A percentile compares a stretch with the other conserved stretches of the same genome.
Evolutionary conservation across 2,329 filamentous ascomycete genomes (phyloP).

Genomic region (Anisogramma anomala): DNA sequence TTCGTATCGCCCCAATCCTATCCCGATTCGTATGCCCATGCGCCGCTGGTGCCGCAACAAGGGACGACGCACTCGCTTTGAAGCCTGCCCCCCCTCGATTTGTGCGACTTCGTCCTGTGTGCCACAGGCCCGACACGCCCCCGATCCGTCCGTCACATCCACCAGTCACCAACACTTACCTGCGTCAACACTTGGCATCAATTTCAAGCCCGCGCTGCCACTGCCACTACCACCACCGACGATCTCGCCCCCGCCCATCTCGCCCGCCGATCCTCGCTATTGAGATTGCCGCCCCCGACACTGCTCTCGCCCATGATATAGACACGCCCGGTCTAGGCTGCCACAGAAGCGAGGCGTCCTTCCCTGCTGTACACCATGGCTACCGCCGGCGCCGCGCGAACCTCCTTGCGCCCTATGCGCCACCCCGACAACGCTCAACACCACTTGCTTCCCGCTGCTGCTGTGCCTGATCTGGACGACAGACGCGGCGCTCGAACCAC

Average conservation of each 20-base stretch:
- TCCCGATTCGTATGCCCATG: constrained; percentile 2
- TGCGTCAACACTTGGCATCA: too few species aligned
- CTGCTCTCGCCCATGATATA: constrained; percentile 14
- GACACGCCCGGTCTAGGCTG: constrained; percentile 14
- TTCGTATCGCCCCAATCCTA: neutral
- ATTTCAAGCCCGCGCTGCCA: too few species aligned
- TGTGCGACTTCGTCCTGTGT: too few species aligned
- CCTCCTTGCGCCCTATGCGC: constrained; percentile 8
- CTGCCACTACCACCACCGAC: neutral
- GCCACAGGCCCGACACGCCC: too few species aligned
- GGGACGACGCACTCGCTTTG: constrained; percentile 1
- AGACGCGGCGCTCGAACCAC: constrained; percentile 13
- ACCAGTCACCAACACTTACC: too few species aligned
- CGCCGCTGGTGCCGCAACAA: constrained; percentile 2
- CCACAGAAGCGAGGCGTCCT: constrained; percentile 14
- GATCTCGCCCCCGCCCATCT: constrained; percentile 2
- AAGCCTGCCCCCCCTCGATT: constrained; percentile 9
- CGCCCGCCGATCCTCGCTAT: constrained; percentile 4
- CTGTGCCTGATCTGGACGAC: constrained; percentile 9
- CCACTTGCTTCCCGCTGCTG: constrained; percentile 7
- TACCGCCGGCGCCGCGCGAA: constrained; percentile 11
- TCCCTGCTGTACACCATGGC: constrained; percentile 14
- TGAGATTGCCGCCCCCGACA: too few species aligned
- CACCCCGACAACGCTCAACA: neutral
- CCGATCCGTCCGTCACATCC: too few species aligned